Conservation (phyloP, 257 asterid species). For the Solanum commersonii region DNA sequence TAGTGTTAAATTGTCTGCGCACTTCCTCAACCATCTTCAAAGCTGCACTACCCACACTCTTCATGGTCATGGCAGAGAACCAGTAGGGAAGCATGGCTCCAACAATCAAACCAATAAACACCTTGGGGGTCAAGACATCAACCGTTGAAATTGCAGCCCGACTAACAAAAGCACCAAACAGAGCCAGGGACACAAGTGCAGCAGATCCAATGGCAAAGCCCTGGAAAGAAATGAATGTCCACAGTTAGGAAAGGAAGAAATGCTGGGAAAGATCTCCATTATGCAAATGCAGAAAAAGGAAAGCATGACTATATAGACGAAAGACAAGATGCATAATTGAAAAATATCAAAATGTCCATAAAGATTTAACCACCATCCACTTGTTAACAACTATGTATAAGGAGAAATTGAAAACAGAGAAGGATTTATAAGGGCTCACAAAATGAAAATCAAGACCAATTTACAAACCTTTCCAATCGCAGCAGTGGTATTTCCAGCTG, state of each 20-base stretch:
- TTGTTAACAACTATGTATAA: background rate
- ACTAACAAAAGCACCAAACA: conserved; percentile 89
- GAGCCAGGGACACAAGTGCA: conserved; percentile 83
- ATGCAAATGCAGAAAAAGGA: background rate
- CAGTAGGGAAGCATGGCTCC: conserved; percentile 97
- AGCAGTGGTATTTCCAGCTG: conserved; percentile 95
- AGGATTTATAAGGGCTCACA: background rate
- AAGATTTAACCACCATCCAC: background rate
- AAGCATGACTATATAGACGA: background rate
- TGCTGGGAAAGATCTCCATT: background rate
- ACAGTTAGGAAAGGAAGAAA: background rate
- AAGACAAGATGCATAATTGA: background rate
- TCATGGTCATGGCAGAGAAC: conserved; percentile 98
- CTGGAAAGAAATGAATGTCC: conserved; percentile 14
- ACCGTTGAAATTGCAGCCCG: conserved; percentile 71
- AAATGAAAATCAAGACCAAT: background rate
- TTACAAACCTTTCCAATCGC: conserved; percentile 78
- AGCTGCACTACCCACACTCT: conserved; percentile 95
- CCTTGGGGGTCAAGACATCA: conserved; percentile 83
- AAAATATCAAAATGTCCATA: background rate
- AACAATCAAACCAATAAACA: conserved; percentile 73
- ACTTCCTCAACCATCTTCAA: conserved; percentile 92
- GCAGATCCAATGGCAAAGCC: conserved; percentile 98
- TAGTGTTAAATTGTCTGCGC: conserved; percentile 78
- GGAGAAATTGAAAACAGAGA: background rate